Conservation (phyloP, 2,329 filamentous ascomycete species). For the Colletotrichum kahawae region DNA sequence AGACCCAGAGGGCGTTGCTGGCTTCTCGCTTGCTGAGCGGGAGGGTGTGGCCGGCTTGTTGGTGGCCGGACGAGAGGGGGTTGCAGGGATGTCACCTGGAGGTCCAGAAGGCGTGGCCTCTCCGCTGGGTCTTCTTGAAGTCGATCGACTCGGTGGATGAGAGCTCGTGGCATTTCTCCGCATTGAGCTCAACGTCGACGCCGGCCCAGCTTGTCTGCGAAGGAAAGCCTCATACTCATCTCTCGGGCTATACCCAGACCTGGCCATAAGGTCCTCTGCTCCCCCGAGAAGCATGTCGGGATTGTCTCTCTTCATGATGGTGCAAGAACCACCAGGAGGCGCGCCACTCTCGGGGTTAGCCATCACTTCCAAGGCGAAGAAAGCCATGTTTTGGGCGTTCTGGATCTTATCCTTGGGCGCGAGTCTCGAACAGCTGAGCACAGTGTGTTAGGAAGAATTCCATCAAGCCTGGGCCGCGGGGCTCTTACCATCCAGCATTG, state of each 20-base stretch:
- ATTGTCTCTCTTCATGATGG: background rate
- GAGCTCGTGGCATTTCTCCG: background rate
- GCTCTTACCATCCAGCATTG: background rate
- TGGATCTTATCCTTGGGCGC: background rate
- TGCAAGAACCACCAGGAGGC: background rate
- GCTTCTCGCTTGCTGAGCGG: background rate
- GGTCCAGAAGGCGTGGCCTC: background rate
- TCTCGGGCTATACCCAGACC: background rate
- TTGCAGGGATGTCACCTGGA: background rate
- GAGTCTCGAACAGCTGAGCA: background rate
- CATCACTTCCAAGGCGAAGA: background rate
- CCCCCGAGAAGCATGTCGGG: background rate
- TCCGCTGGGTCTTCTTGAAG: background rate
- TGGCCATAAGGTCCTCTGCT: background rate
- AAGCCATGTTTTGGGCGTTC: background rate
- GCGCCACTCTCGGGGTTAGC: background rate
- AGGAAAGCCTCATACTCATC: background rate
- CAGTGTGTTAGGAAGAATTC: background rate
- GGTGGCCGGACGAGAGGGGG: background rate
- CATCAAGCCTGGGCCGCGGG: rapidly evolving
- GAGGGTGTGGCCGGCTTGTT: background rate
- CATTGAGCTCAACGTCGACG: background rate
- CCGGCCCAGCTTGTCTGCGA: background rate
- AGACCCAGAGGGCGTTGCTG: background rate
- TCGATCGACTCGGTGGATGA: background rate